Evolutionary conservation across 345 rosid genomes (phyloP).

Genomic region (Camelina hispida): DNA sequence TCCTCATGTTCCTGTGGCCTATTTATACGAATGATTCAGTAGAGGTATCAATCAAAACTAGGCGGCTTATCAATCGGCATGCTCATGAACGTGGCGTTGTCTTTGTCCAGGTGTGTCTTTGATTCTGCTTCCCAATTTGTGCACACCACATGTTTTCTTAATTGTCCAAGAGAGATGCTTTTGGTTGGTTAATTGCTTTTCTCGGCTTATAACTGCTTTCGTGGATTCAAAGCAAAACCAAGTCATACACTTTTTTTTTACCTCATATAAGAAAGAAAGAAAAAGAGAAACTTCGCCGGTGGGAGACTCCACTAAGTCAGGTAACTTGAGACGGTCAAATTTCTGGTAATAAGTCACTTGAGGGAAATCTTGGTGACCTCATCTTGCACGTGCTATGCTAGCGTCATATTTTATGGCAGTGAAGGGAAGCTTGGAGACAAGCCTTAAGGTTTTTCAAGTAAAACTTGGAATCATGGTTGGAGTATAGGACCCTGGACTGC

Average conservation of each 20-base stretch:
- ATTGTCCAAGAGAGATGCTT: conserved; percentile 22
- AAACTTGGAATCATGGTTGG: background rate
- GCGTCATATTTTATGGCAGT: too few species aligned
- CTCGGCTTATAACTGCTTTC: too few species aligned
- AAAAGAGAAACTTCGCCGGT: too few species aligned
- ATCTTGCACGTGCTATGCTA: too few species aligned
- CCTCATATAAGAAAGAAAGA: too few species aligned
- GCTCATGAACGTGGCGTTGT: conserved; percentile 89
- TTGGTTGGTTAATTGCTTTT: conserved; percentile 14
- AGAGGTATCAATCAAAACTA: conserved; percentile 49
- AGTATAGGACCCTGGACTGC: background rate
- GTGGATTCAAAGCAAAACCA: too few species aligned
- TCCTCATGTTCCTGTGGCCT: conserved; percentile 63
- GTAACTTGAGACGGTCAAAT: too few species aligned
- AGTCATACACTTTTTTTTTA: too few species aligned
- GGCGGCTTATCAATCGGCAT: conserved; percentile 76
- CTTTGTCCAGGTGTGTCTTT: conserved; percentile 66
- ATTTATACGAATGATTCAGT: conserved; percentile 19
- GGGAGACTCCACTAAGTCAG: too few species aligned
- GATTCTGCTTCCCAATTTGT: background rate
- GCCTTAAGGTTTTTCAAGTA: background rate
- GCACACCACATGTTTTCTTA: conserved; percentile 20
- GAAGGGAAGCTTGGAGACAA: background rate
- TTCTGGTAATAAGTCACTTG: too few species aligned
- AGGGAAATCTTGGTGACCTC: too few species aligned